Evolutionary conservation across 2,329 filamentous ascomycete species (phyloP).

Genomic region (Colletotrichum costaricense): DNA sequence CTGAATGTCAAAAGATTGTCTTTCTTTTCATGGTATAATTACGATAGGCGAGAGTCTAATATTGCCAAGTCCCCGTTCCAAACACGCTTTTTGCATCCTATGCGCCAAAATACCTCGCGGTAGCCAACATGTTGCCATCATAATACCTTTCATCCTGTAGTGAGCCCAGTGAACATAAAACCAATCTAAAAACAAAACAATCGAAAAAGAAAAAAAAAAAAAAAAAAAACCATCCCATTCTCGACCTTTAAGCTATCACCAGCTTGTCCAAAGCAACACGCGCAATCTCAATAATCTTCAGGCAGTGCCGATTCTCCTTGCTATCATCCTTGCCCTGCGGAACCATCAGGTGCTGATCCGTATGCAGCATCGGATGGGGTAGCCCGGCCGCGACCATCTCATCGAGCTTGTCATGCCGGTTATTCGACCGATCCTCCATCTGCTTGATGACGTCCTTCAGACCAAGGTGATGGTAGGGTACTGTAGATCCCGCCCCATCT

Average conservation of each 20-base stretch:
- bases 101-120: background rate
- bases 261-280: slow-evolving; percentile 64
- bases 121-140: background rate
- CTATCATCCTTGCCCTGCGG: slow-evolving; percentile 49
- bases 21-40: background rate
- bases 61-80: background rate
- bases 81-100: background rate
- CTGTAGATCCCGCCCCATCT: slow-evolving; percentile 29
- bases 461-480: slow-evolving; percentile 52
- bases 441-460: slow-evolving; percentile 64
- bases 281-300: slow-evolving; percentile 65
- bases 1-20: background rate
- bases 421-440: slow-evolving; percentile 62
- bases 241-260: slow-evolving; percentile 58
- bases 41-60: background rate
- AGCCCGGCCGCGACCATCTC: slow-evolving; percentile 53
- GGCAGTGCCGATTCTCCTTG: slow-evolving; percentile 54
- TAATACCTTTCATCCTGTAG: background rate
- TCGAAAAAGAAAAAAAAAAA: background rate
- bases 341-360: slow-evolving; percentile 40
- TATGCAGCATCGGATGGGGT: slow-evolving; percentile 42
- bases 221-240: background rate
- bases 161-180: background rate
- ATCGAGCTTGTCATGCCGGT: slow-evolving; percentile 63
- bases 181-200: background rate